These are phyloP conservation scores for Gaultheria prostrata DNA, from an alignment of 148 eudicot genomes.

Conservation along the genomic window DNA sequence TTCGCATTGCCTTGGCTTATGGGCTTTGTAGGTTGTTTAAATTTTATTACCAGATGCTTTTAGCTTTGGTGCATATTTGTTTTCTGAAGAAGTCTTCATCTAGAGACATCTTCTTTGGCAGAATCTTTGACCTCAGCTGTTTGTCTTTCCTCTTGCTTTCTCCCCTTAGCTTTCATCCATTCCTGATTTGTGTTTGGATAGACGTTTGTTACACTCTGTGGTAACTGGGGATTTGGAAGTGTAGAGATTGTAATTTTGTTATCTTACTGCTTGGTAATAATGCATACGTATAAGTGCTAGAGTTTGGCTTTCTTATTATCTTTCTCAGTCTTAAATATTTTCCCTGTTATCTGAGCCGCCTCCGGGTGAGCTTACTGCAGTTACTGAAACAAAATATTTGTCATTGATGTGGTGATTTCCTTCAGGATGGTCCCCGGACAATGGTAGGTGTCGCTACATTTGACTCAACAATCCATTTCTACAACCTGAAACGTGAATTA, in stretches of 20 bases:
- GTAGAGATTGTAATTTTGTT: not conserved
- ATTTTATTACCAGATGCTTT: not conserved
- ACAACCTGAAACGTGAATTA: constrained; percentile 85
- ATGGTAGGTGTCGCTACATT: constrained; percentile 95
- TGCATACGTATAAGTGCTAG: not conserved
- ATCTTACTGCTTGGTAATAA: not conserved
- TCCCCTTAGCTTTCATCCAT: not conserved
- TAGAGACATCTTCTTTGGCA: not conserved
- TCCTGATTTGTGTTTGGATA: not conserved
- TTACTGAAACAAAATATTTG: not conserved
- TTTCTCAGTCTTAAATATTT: not conserved
- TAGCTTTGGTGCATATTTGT: not conserved
- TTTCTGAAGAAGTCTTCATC: not conserved
- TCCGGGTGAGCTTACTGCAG: not conserved
- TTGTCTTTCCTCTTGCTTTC: not conserved
- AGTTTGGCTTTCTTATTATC: not conserved
- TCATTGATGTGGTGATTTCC: constrained; percentile 17
- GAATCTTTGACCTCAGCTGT: not conserved
- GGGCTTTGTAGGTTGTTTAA: not conserved
- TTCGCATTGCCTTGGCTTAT: not conserved
- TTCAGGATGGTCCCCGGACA: constrained; percentile 94
- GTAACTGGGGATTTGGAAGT: not conserved
- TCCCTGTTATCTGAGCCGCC: not conserved
- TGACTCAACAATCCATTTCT: constrained; percentile 95
- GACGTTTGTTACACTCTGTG: not conserved